Evolutionary conservation across 768 basidiomycete genomes (phyloP).

Genomic region (Dentipellis sp.): DNA sequence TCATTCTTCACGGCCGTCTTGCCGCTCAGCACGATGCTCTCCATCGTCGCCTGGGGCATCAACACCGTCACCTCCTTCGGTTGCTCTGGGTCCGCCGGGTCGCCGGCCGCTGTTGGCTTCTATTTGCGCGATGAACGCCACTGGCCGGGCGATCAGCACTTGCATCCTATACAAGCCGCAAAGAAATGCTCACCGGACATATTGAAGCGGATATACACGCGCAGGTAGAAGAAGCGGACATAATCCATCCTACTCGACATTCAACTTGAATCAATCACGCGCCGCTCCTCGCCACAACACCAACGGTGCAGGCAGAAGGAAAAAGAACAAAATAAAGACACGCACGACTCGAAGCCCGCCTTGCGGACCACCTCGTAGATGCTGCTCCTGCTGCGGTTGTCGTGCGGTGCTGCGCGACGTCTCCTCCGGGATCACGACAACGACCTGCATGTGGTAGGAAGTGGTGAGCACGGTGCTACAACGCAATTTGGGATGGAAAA

Average conservation of each 20-base stretch:
- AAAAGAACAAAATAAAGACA: too few species aligned
- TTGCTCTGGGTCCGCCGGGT: constrained; percentile 21
- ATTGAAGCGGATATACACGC: constrained; percentile 87
- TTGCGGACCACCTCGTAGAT: constrained; percentile 78
- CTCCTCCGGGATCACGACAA: constrained; percentile 81
- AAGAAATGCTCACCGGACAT: constrained; percentile 46
- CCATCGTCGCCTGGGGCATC: constrained; percentile 39
- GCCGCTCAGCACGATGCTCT: constrained; percentile 41
- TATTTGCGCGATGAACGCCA: constrained; percentile 52
- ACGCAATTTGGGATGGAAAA: too few species aligned
- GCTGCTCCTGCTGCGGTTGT: constrained; percentile 81
- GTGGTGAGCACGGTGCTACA: too few species aligned
- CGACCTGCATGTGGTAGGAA: too few species aligned
- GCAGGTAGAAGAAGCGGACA: constrained; percentile 87
- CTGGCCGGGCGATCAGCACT: constrained; percentile 13
- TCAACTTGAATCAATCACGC: neutral
- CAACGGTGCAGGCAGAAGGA: too few species aligned
- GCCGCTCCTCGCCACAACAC: too few species aligned
- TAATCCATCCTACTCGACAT: constrained; percentile 52
- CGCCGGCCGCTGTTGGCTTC: constrained; percentile 60
- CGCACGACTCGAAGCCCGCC: constrained; percentile 74
- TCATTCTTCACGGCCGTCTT: constrained; percentile 47
- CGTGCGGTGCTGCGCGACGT: constrained; percentile 59
- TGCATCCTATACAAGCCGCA: neutral
- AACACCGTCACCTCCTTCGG: constrained; percentile 52